Evolutionary conservation across 441 rosid species (phyloP), one percentile per base, ranked within the genome.

Genomic region (Flueggea neowawraea): DNA sequence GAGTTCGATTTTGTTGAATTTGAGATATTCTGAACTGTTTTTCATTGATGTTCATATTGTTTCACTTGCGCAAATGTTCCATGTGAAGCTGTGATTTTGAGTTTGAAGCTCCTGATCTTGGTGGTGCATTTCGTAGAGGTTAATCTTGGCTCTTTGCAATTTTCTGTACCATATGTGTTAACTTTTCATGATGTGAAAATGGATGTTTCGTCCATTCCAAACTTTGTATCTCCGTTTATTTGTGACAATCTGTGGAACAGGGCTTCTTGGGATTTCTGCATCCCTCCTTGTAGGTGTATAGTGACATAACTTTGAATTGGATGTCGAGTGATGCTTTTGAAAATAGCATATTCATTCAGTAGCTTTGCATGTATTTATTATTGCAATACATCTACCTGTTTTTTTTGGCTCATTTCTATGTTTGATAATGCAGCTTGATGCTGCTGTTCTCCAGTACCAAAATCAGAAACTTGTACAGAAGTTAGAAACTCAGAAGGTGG

Each of bases 381-480:
- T 5, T 36, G 1, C 41, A 36, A 36, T 36, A 36, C 50, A 47
- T 47, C 5, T 47, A 9, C 45, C 12, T 47, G 14, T 47, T 47
- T 12, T n/a, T n/a, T 41, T 11, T 14, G 31, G 52, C 59, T 67
- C 59, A 12, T 6, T 56, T 49, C 55, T 32, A 51, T 31, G 60
- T 67, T 43, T 59, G 44, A 54, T 75, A 53, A 50, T 78, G 70
- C 79, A 95, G 99, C 88, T 80, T 75, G 89, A 84, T 80, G 63
- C 91, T 31, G 77, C 84, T 31, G 97, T 95, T 62, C 84, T 92
- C 77, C 96, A 88, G 72, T 90, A 72, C 73, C 91, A 92, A 76
- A 95, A 95, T 73, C 89, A 87, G 56, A 87, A 95, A 91, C 88
- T 95, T 57, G 68, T 82, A 36, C 92, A 92, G 70, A 90, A 86